Evolutionary conservation across 2,329 filamentous ascomycete species (phyloP).

Genomic region (Pseudocercospora eumusae): DNA sequence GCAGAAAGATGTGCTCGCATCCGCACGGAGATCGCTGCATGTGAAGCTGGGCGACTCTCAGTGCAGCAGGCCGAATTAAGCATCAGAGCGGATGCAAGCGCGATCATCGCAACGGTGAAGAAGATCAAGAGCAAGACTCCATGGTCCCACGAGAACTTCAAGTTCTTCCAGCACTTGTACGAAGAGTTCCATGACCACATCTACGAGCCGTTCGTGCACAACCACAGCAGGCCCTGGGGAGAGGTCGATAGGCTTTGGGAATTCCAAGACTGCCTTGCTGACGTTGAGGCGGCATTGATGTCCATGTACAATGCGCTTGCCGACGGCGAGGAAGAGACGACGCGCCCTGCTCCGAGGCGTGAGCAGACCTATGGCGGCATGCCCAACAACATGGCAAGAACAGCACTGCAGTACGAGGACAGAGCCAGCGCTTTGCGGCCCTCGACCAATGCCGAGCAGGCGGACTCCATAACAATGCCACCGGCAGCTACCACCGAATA

Average conservation of each 20-base stretch:
- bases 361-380: neutral
- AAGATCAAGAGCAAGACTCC: neutral
- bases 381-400: neutral
- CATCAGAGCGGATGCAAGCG: slow-evolving; percentile 8
- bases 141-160: neutral
- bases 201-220: slow-evolving; percentile 1
- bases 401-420: neutral
- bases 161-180: neutral
- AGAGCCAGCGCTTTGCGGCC: neutral
- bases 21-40: neutral
- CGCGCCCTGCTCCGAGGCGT: neutral
- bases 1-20: neutral
- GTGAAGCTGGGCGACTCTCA: slow-evolving; percentile 1
- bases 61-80: slow-evolving; percentile 4
- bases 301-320: neutral
- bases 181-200: neutral
- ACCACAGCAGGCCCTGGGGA: neutral
- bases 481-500: neutral
- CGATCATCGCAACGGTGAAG: neutral
- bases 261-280: slow-evolving; percentile 1
- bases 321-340: neutral
- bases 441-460: neutral
- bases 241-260: slow-evolving; percentile 5
- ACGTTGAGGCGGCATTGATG: slow-evolving; percentile 2
- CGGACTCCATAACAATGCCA: neutral